Evolutionary conservation across 805 yeast species (phyloP), one percentile per base, ranked within the genome.

Genomic region (Cyberlindnera saturnus): DNA sequence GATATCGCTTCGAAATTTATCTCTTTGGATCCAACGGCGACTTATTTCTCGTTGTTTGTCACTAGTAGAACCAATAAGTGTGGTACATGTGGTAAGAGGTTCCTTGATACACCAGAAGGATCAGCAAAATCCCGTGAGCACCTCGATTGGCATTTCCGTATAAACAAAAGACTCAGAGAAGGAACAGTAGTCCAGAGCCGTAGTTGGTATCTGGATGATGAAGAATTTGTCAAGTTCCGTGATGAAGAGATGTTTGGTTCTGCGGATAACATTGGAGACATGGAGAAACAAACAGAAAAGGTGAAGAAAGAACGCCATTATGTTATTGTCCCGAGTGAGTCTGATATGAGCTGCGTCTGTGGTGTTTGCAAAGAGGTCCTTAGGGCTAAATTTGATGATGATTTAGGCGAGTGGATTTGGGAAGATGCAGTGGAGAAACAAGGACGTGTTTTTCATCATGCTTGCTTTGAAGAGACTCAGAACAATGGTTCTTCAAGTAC

Each of bases 111-210:
- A 31, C 66, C 63, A 3, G 75, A 71, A 38, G 95, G 88, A 14
- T 65, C 63, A 32, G 63, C 63, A 6, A 64, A 65, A 38, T 75
- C 75, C 45, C 76, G 81, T 40, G 71, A 77, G 15, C 99, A 93
- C 64, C 67, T 88, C 51, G 99, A 91, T 63, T 91, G 97, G 97
- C 98, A 91, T 68, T 89, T 88, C 69, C 76, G 98, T 54, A 84
- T 87, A 36, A 91, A 88, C 62, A 87, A 86, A 60, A 81, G 84
- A 55, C 69, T 86, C 38, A 76, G 78, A 36, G 75, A 71, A 44
- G 74, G 75, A 26, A 57, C 60, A 23, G 50, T 57, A 34, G 80
- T 82, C 36, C 90, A 86, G 59, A 81, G 86, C 34, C 69, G 97
- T 54, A 75, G 81, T 52, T 90, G 96, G 95, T 90, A 81, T 60